phyloP scores from a whole-genome alignment of 1,139 yeast species.

The Geotrichum citri-aurantii region DNA sequence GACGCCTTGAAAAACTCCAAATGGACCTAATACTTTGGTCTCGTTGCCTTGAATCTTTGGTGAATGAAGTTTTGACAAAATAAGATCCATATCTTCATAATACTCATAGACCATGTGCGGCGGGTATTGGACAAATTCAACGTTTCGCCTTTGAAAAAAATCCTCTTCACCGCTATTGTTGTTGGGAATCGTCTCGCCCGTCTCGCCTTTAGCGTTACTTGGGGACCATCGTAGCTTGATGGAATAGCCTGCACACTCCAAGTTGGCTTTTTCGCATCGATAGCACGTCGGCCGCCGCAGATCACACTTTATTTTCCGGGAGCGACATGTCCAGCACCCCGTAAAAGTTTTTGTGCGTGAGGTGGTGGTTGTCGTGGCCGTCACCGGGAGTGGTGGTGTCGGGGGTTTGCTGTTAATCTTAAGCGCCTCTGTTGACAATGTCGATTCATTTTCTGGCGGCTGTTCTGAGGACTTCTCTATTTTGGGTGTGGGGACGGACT shows the following conservation, averaged over 20 bases:
- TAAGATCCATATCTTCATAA: conserved; percentile 78
- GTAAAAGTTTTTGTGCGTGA: conserved; percentile 45
- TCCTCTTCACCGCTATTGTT: conserved; percentile 36
- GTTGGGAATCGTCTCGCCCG: conserved; percentile 21
- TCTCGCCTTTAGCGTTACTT: conserved; percentile 23
- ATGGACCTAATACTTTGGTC: conserved; percentile 68
- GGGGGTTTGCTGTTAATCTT: background rate
- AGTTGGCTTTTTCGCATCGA: conserved; percentile 50
- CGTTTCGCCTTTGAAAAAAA: conserved; percentile 61
- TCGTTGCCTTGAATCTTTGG: conserved; percentile 43
- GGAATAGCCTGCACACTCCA: conserved; percentile 75
- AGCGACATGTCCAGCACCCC: conserved; percentile 62
- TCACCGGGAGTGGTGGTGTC: background rate
- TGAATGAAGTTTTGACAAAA: conserved; percentile 56
- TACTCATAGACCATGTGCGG: conserved; percentile 55
- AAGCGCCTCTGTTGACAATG: background rate
- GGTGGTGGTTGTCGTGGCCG: background rate
- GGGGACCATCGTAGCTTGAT: conserved; percentile 73
- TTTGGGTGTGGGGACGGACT: background rate
- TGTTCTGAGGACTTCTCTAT: background rate
- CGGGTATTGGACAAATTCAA: conserved; percentile 64
- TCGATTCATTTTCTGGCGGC: background rate
- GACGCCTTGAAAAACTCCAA: conserved; percentile 64
- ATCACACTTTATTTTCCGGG: conserved; percentile 57
- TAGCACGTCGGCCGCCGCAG: conserved; percentile 48